Evolutionary conservation across 257 asterid genomes (phyloP).

Genomic region (Fraxinus pennsylvanica): DNA sequence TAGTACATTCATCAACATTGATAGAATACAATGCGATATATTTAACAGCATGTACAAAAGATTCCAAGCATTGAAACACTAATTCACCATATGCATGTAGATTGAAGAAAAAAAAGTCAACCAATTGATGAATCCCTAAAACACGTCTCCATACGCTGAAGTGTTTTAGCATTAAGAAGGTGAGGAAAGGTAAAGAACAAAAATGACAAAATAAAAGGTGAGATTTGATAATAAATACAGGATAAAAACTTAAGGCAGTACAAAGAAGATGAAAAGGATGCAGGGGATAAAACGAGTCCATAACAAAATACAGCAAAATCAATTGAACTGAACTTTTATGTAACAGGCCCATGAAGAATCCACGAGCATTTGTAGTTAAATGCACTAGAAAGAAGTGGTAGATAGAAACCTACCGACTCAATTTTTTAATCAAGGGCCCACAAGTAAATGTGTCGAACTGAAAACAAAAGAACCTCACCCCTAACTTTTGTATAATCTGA

Average conservation of each 20-base stretch:
- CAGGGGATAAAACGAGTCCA: not conserved
- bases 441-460: not conserved
- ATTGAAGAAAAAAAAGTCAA: not conserved
- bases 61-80: not conserved
- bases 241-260: not conserved
- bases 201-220: not conserved
- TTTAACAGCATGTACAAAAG: not conserved
- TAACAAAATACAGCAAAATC: not conserved
- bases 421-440: not conserved
- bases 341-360: not conserved
- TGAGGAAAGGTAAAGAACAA: not conserved
- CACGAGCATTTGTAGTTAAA: not conserved
- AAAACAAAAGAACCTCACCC: not conserved
- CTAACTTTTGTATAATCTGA: not conserved
- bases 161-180: not conserved
- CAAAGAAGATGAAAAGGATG: not conserved
- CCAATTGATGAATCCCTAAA: not conserved
- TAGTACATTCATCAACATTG: conserved; percentile 5
- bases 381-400: not conserved
- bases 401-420: not conserved
- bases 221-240: not conserved
- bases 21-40: not conserved
- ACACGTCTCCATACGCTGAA: not conserved
- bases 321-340: not conserved
- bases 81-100: not conserved